phyloP scores from a whole-genome alignment of 208 protist species.

The Leishmania amazonensis region DNA sequence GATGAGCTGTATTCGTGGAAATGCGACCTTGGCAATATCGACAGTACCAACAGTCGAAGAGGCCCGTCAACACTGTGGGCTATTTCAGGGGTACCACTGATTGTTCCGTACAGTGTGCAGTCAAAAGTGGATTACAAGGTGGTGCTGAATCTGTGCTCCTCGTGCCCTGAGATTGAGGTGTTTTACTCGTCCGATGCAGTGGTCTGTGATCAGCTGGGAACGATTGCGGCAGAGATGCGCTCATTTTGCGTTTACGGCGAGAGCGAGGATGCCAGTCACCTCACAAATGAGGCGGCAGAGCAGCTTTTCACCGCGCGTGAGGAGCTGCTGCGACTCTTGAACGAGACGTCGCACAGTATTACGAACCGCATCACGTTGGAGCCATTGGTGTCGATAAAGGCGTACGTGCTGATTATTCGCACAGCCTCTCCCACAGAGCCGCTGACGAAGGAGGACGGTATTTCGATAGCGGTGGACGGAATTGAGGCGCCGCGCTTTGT shows the following conservation, averaged over 20 bases:
- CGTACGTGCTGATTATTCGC: conserved; percentile 72
- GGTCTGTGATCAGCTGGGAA: conserved; percentile 35
- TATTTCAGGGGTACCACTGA: conserved; percentile 72
- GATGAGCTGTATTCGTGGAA: conserved; percentile 87
- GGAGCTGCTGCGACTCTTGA: conserved; percentile 43
- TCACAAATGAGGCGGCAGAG: conserved; percentile 29
- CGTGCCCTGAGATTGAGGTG: conserved; percentile 67
- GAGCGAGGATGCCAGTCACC: conserved; percentile 31
- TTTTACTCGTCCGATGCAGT: conserved; percentile 45
- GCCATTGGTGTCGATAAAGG: conserved; percentile 38
- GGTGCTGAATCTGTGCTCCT: conserved; percentile 52
- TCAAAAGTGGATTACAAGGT: conserved; percentile 66
- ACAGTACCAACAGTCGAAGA: conserved; percentile 6
- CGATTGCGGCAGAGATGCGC: conserved; percentile 46
- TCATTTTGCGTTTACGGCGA: conserved; percentile 50
- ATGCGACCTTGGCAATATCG: conserved; percentile 30
- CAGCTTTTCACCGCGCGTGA: conserved; percentile 33
- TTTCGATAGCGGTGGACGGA: conserved; percentile 66
- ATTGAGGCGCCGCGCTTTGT: conserved; percentile 84
- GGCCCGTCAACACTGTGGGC: conserved; percentile 40
- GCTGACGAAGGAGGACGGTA: conserved; percentile 83
- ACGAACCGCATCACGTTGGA: conserved; percentile 44
- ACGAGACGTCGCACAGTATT: conserved; percentile 34
- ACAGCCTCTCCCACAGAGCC: conserved; percentile 43
- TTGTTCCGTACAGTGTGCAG: conserved; percentile 71